A percentile compares a stretch with the other conserved stretches of the same genome.
Conservation (phyloP, 768 basidiomycete genomes). For the Suillus brevipes region DNA sequence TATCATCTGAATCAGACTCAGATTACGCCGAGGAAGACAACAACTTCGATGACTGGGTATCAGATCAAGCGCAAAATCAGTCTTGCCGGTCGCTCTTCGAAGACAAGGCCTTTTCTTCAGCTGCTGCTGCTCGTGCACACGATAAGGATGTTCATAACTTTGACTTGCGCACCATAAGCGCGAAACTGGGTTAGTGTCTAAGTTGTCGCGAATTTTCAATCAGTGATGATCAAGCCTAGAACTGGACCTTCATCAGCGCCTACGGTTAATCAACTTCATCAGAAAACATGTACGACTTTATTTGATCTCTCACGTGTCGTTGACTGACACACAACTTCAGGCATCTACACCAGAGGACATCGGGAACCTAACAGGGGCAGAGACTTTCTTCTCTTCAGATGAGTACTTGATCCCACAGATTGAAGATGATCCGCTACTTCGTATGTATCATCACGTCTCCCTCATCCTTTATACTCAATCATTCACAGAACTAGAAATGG, state of each 20-base stretch:
- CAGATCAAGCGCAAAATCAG: conserved; percentile 56
- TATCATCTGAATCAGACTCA: conserved; percentile 24
- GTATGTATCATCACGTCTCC: conserved; percentile 47
- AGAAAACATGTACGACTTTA: conserved; percentile 58
- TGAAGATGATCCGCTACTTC: conserved; percentile 86
- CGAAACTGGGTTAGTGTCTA: conserved; percentile 52
- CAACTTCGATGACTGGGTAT: conserved; percentile 80
- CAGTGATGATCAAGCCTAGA: conserved; percentile 38
- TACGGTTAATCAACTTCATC: conserved; percentile 86
- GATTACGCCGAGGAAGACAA: conserved; percentile 47
- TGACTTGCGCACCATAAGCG: conserved; percentile 53
- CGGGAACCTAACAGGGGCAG: conserved; percentile 50
- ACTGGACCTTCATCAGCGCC: conserved; percentile 76
- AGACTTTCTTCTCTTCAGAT: conserved; percentile 70
- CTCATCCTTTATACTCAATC: not conserved
- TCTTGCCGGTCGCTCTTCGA: conserved; percentile 78
- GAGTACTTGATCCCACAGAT: conserved; percentile 79
- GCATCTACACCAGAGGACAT: conserved; percentile 50
- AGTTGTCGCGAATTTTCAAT: not conserved
- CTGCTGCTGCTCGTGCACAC: conserved; percentile 56
- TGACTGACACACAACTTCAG: conserved; percentile 36
- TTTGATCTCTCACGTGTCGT: not conserved
- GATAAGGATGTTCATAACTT: conserved; percentile 64
- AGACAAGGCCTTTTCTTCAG: conserved; percentile 57
- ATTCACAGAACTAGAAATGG: conserved; percentile 58